Evolutionary conservation across 441 rosid genomes (phyloP).

Genomic region (Arabidopsis lyrata): DNA sequence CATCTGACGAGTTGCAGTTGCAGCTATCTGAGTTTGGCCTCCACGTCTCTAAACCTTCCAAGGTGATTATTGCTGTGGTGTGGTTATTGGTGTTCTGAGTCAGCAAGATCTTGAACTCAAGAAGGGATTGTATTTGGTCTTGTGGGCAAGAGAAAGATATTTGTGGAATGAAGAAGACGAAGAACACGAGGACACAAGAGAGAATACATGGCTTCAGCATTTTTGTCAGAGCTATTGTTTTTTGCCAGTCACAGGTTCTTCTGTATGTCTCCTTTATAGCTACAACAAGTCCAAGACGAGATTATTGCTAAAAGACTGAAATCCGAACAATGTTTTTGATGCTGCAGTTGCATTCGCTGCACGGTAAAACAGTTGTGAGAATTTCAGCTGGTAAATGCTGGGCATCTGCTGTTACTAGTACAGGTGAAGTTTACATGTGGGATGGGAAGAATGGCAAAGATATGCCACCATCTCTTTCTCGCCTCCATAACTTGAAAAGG

Average conservation of each 20-base stretch:
- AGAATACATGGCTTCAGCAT: constrained; percentile 18
- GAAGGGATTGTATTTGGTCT: constrained; percentile 44
- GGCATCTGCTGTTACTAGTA: too few relatives aligned
- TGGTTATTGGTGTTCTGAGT: constrained; percentile 11
- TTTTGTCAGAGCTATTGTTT: neutral
- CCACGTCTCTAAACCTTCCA: constrained; percentile 39
- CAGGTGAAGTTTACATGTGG: too few relatives aligned
- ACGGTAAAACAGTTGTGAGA: too few relatives aligned
- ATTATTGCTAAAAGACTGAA: neutral
- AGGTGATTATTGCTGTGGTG: constrained; percentile 4
- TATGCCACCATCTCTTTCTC: too few relatives aligned
- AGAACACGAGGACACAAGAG: constrained; percentile 6
- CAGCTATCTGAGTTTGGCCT: constrained; percentile 46
- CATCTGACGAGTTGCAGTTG: constrained; percentile 41
- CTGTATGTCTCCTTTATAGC: constrained; percentile 1
- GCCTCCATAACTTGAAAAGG: constrained; percentile 69
- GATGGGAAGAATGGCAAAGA: too few relatives aligned
- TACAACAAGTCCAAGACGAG: neutral
- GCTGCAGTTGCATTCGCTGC: too few relatives aligned
- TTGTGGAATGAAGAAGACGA: constrained; percentile 13
- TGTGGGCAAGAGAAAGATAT: constrained; percentile 34
- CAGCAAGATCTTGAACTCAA: constrained; percentile 38
- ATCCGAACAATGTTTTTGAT: constrained; percentile 7
- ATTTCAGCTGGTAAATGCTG: too few relatives aligned
- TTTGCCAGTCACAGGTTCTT: constrained; percentile 17